A percentile compares a stretch with the other conserved stretches of the same genome.
Evolutionary conservation across 208 protist species (phyloP).

Genomic region (Porcisia hertigi): DNA sequence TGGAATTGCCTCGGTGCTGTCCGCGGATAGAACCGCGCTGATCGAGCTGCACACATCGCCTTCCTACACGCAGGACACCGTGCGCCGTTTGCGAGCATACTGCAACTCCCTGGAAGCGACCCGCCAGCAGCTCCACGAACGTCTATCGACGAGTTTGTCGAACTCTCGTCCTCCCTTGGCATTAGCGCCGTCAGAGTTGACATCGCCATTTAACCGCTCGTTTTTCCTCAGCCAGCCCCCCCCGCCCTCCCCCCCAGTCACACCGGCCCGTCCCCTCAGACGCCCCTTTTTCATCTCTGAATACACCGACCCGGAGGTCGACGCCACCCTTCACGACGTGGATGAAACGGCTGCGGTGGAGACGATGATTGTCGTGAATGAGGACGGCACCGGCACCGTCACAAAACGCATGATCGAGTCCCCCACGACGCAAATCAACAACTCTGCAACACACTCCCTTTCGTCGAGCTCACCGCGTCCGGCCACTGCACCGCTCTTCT

Average conservation of each 20-base stretch:
- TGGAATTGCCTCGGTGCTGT: background rate
- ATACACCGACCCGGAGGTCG: constrained; percentile 44
- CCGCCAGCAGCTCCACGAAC: constrained; percentile 33
- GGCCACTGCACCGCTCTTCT: background rate
- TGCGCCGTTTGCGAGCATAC: constrained; percentile 44
- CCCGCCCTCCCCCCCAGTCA: background rate
- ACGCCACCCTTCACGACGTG: constrained; percentile 44
- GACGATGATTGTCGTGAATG: constrained; percentile 40
- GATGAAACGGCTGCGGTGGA: constrained; percentile 32
- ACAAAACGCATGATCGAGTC: constrained; percentile 35
- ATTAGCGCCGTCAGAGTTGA: background rate
- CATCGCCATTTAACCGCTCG: constrained; percentile 5
- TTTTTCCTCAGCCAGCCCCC: background rate
- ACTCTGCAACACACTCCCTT: constrained; percentile 7
- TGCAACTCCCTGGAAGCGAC: constrained; percentile 33
- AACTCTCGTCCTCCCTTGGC: background rate
- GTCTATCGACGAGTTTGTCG: background rate
- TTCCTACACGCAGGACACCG: constrained; percentile 35
- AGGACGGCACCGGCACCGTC: constrained; percentile 38
- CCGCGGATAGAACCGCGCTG: constrained; percentile 30
- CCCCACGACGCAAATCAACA: constrained; percentile 12
- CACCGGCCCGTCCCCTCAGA: constrained; percentile 4
- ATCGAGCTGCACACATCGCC: constrained; percentile 50
- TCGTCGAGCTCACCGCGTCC: background rate
- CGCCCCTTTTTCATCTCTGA: constrained; percentile 36